phyloP scores from a whole-genome alignment of 2,329 filamentous ascomycete genomes.

The Aspergillus fijiensis region DNA sequence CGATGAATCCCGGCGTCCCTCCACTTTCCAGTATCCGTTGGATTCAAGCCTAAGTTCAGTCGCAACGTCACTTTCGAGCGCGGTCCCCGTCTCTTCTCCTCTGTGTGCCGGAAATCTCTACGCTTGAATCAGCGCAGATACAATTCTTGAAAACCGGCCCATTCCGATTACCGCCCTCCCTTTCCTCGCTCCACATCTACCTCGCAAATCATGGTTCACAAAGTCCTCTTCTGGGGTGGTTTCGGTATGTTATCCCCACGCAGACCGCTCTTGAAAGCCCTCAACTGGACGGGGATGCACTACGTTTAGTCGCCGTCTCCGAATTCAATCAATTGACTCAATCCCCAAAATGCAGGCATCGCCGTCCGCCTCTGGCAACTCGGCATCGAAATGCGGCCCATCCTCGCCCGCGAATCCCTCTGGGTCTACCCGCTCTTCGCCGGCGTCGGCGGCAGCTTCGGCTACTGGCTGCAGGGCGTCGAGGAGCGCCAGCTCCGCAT shows the following conservation, averaged over 20 bases:
- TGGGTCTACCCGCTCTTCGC: conserved; percentile 93
- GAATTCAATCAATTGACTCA: conserved; percentile 1
- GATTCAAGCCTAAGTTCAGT: not conserved
- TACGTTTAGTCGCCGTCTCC: no score
- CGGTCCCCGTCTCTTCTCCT: conserved; percentile 4
- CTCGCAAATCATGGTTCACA: conserved; percentile 46
- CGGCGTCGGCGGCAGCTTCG: conserved; percentile 82
- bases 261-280: no score
- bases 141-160: not conserved
- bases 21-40: conserved; percentile 21
- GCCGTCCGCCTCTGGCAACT: conserved; percentile 94
- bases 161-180: conserved; percentile 1
- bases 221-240: conserved; percentile 60
- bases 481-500: conserved; percentile 77
- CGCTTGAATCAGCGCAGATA: no score
- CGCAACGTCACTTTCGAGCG: conserved; percentile 18
- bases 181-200: conserved; percentile 15
- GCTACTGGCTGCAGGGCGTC: conserved; percentile 93
- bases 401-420: conserved; percentile 79
- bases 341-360: conserved; percentile 61
- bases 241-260: conserved; percentile 67
- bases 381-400: conserved; percentile 95
- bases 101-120: not conserved
- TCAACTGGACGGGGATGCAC: no score
- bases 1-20: conserved; percentile 10